A percentile compares a stretch with the other conserved stretches of the same genome.
Conservation (phyloP, 2,329 filamentous ascomycete genomes). For the Pseudogymnoascus sp. region DNA sequence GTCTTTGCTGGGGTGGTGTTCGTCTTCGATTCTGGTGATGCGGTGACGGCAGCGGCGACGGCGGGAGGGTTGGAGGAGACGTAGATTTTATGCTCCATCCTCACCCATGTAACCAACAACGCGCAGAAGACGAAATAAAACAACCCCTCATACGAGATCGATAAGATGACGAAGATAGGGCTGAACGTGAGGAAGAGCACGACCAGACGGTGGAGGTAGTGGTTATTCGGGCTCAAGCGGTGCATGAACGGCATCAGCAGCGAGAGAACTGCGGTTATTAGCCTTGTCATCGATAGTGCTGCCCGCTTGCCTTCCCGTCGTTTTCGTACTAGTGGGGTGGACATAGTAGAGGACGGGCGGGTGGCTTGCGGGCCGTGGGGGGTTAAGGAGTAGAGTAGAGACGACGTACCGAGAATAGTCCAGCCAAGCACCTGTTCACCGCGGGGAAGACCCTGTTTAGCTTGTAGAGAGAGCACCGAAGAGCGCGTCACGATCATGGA, state of each 20-base stretch:
- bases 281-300: neutral
- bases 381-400: conserved; percentile 11
- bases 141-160: conserved; percentile 92
- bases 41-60: conserved; percentile 25
- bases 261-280: conserved; percentile 49
- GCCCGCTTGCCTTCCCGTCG: neutral
- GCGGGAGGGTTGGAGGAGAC: conserved; percentile 28
- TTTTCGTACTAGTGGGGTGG: neutral
- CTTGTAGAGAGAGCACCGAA: conserved; percentile 75
- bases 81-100: conserved; percentile 75
- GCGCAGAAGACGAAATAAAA: conserved; percentile 89
- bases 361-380: neutral
- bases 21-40: conserved; percentile 18
- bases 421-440: conserved; percentile 87
- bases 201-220: conserved; percentile 84
- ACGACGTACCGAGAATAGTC: conserved; percentile 59
- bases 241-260: conserved; percentile 75
- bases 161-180: conserved; percentile 88
- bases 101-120: conserved; percentile 79
- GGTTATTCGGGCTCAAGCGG: conserved; percentile 66
- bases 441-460: conserved; percentile 72
- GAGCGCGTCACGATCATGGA: conserved; percentile 81
- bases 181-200: conserved; percentile 89
- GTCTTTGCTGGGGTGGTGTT: neutral
- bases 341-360: neutral